Evolutionary conservation across 2,329 filamentous ascomycete species (phyloP).

Genomic region (Botrytis porri): DNA sequence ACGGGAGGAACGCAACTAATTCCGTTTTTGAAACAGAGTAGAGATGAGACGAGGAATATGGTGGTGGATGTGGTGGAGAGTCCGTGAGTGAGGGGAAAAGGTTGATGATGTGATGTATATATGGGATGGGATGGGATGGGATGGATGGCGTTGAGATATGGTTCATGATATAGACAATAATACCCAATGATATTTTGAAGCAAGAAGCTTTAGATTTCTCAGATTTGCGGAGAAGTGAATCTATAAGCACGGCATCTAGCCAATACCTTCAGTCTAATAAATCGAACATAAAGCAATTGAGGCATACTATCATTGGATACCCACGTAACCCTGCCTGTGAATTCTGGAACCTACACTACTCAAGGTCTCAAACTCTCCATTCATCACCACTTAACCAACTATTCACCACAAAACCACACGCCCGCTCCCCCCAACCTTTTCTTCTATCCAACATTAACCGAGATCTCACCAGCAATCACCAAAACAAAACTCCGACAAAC

Average conservation of each 20-base stretch:
- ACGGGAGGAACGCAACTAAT: slow-evolving; percentile 86
- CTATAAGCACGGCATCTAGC: background rate
- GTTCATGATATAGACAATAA: slow-evolving; percentile 4
- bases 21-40: slow-evolving; percentile 82
- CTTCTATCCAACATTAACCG: background rate
- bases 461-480: background rate
- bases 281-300: background rate
- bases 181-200: background rate
- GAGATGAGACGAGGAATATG: slow-evolving; percentile 72
- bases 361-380: background rate
- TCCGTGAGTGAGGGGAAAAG: background rate
- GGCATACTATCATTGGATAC: background rate
- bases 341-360: background rate
- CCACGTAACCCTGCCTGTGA: too few species aligned
- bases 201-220: accelerated
- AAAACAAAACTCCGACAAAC: background rate
- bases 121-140: background rate
- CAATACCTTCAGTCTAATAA: background rate
- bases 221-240: background rate
- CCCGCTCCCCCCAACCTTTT: too few species aligned
- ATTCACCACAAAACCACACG: background rate
- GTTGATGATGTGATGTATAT: background rate
- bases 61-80: slow-evolving; percentile 4
- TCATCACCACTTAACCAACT: accelerated
- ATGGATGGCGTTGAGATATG: background rate